Base-by-base conservation (phyloP, 352 stramenopile species). In the Aphanomyces stellatus region DNA sequence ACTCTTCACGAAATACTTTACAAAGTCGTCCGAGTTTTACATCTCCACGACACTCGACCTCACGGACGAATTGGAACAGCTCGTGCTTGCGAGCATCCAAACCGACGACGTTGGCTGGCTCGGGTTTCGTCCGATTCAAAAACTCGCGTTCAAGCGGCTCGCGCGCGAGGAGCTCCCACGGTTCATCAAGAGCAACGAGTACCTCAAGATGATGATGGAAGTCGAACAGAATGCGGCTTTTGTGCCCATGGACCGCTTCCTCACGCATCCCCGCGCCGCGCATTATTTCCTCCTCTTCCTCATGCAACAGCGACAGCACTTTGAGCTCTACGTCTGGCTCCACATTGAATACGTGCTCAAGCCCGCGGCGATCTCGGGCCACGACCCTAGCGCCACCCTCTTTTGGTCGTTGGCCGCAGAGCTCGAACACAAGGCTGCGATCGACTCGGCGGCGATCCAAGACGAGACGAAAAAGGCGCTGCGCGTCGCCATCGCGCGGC, bases 1-100 rank as follows among this genome's bases (percentile, higher is more conserved):
- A 72, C 91, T 94, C 65, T 94, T 82, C 81, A 60, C 83, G 73
- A 94, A 94, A 73, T 94, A 94, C 74, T 87, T 94, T 51, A 79
- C 88, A 70, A 76, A 80, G 48, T 61, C 70, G 31, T 92, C 86
- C 60, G 84, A 92, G 73, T 94, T 92, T 53, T 73, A 91, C 75
- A 94, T 94, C 67, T 75, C 83, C 5, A 77, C 80, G 34, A 93
- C 86, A 31, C 75, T 94, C 27, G 82, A 93, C 62, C 77, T 92
- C 31, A 92, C 86, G 1, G 57, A 76, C 6, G 84, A 92, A 59
- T 73, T 94, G 6, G 79, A 93, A 67, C 77, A 82, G 59, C 73
- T 92, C 13, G 85, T 94, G 35, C 78, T 77, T n/a, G 74, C 86
- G 34, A 90, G 75, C 53, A 86, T 94, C 42, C 72, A 81, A 42